Evolutionary conservation across 176 grass and related monocot species (phyloP).

Genomic region (Cenchrus fungigraminus): DNA sequence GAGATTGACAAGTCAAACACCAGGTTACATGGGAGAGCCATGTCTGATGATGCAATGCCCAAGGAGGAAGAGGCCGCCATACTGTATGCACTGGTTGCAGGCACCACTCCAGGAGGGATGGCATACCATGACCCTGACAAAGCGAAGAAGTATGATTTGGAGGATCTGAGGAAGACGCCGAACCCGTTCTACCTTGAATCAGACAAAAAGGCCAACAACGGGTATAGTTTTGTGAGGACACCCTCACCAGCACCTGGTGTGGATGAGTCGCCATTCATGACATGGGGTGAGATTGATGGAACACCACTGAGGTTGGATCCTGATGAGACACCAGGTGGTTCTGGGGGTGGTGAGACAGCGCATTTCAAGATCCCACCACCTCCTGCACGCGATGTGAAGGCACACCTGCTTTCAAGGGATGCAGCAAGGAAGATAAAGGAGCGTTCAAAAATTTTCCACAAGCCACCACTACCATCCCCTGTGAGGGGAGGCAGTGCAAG

Average conservation of each 20-base stretch:
- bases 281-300: conserved; percentile 95
- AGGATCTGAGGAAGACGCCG: conserved; percentile 89
- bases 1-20: conserved; percentile 82
- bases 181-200: conserved; percentile 80
- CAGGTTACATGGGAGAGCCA: conserved; percentile 61
- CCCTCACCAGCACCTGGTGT: conserved; percentile 84
- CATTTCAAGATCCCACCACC: conserved; percentile 86
- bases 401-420: conserved; percentile 84
- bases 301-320: conserved; percentile 81
- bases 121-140: conserved; percentile 71
- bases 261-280: conserved; percentile 97
- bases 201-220: conserved; percentile 66
- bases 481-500: conserved; percentile 81
- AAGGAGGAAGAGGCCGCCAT: conserved; percentile 75
- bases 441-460: conserved; percentile 65
- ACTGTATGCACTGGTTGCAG: conserved; percentile 67
- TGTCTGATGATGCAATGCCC: conserved; percentile 49
- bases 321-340: conserved; percentile 51
- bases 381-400: conserved; percentile 76
- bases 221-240: conserved; percentile 89
- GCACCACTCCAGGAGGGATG: conserved; percentile 70
- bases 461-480: conserved; percentile 79
- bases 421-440: conserved; percentile 88
- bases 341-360: conserved; percentile 46
- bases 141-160: conserved; percentile 83